Base-by-base conservation (phyloP, 1,284 basidiomycete species). In the Taiwanofungus camphoratus region DNA sequence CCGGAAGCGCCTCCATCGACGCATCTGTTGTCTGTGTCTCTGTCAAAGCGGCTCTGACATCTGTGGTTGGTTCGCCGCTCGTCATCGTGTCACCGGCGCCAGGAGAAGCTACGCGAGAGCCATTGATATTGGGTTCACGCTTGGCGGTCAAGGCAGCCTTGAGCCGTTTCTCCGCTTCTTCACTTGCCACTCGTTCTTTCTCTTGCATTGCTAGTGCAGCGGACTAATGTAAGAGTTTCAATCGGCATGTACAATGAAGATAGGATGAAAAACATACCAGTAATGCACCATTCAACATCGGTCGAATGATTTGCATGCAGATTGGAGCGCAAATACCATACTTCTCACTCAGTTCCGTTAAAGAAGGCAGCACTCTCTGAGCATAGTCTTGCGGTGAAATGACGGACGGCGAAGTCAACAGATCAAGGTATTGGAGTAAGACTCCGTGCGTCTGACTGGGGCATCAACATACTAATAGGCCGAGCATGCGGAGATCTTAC, bases 251-350 rank as follows among this genome's bases (percentile, higher is more conserved):
- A 30, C 12, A 24, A 38, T 35, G n/a, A 9, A 15, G 8, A 39
- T 12, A 16, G 18, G 16, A 42, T 35, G 35, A 39, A 36, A 44
- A 42, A 65, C 74, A 53, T 59, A 84, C 85, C 55, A 82, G 64
- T 40, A 92, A 69, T 24, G 73, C 66, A 3, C 67, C 65, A 48
- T 87, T 79, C 21, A 94, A 70, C 45, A 87, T 82, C 3, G 92
- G 91, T 7, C 94, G 80, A 36, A 91, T 76, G 42, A 96, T 86
- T 57, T 92, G 89, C 87, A 96, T 95, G 43, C 90, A 90, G 46
- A 93, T 82, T 8, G 87, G 79, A 29, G 85, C 77, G 48, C 82
- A 81, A 38, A 97, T 77, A 2, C 82, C 87, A 61, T 86, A 94
- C 33, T 76, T 71, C 36, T 76, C 71, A 41, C 81, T 79, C 7